These are phyloP conservation scores for Cryptosporidium bovis DNA, from an alignment of 169 alveolate genomes.

Conservation along the genomic window DNA sequence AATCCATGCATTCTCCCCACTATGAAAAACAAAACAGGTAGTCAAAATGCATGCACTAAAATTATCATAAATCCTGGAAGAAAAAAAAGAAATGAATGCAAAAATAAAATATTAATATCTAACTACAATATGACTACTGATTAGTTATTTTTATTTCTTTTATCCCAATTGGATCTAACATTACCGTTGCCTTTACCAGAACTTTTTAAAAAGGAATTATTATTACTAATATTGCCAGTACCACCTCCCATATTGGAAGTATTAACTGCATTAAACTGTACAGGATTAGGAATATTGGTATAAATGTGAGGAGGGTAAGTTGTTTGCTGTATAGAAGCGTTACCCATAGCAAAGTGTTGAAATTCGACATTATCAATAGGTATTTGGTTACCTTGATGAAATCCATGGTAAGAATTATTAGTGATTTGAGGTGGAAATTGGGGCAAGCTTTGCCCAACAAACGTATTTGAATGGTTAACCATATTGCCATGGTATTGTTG, in stretches of 20 bases:
- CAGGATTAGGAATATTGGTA: not conserved
- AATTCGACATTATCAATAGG: not conserved
- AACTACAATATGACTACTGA: no score
- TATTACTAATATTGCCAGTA: not conserved
- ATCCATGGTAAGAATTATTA: not conserved
- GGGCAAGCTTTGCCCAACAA: not conserved
- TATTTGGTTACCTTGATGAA: not conserved
- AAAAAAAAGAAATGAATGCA: no score
- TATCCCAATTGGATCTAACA: not conserved
- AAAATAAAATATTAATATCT: no score
- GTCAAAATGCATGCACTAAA: no score
- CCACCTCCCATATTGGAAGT: not conserved
- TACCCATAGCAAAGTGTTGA: not conserved
- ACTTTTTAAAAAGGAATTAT: not conserved
- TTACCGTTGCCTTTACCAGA: no score
- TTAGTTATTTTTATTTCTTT: not conserved
- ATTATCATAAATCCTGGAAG: no score
- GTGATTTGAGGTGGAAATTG: not conserved
- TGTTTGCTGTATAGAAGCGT: not conserved
- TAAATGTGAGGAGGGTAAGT: not conserved
- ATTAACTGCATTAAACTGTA: not conserved
- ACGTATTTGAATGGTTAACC: no score
- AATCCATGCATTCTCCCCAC: no score
- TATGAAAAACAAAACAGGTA: no score
- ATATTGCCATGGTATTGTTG: no score